A percentile compares a stretch with the other conserved stretches of the same genome.
These are phyloP conservation scores for Trichoderma semiorbis DNA, from an alignment of 2,329 filamentous ascomycete genomes.

Conservation along the genomic window DNA sequence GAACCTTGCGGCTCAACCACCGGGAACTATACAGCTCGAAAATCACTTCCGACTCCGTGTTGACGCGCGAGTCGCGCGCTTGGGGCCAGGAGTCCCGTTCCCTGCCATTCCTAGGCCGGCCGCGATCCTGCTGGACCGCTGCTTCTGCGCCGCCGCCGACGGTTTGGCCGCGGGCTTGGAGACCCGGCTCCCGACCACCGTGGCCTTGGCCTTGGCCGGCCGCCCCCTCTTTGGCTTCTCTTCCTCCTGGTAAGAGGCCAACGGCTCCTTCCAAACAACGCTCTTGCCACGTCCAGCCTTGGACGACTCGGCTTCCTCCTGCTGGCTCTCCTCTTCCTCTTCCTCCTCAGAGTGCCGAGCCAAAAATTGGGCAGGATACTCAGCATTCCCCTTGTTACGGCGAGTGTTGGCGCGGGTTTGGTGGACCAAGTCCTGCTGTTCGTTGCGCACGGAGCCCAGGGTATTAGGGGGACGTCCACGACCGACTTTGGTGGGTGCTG, in stretches of 20 bases:
- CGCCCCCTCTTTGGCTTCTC: conserved; percentile 27
- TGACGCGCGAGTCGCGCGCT: conserved; percentile 32
- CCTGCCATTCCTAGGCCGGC: conserved; percentile 33
- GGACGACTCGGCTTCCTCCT: conserved; percentile 15
- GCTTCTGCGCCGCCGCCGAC: conserved; percentile 23
- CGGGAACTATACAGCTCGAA: neutral
- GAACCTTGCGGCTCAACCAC: conserved; percentile 14
- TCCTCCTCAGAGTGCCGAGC: conserved; percentile 29
- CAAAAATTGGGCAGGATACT: conserved; percentile 35
- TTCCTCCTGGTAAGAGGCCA: conserved; percentile 29
- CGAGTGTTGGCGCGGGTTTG: conserved; percentile 36
- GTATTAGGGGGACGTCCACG: conserved; percentile 21
- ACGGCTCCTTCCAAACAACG: conserved; percentile 35
- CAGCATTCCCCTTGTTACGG: conserved; percentile 35
- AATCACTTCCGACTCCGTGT: conserved; percentile 26
- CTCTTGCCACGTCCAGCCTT: conserved; percentile 27
- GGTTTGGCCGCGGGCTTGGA: conserved; percentile 27
- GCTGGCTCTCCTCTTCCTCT: conserved; percentile 23
- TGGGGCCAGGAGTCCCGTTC: conserved; percentile 34
- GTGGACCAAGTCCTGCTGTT: conserved; percentile 33
- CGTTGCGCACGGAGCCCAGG: conserved; percentile 28
- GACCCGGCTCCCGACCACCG: conserved; percentile 25
- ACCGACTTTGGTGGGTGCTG: conserved; percentile 34
- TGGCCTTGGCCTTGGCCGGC: conserved; percentile 23
- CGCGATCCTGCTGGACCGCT: conserved; percentile 29